Evolutionary conservation across 345 rosid genomes (phyloP).

Genomic region (Gossypium mustelinum): DNA sequence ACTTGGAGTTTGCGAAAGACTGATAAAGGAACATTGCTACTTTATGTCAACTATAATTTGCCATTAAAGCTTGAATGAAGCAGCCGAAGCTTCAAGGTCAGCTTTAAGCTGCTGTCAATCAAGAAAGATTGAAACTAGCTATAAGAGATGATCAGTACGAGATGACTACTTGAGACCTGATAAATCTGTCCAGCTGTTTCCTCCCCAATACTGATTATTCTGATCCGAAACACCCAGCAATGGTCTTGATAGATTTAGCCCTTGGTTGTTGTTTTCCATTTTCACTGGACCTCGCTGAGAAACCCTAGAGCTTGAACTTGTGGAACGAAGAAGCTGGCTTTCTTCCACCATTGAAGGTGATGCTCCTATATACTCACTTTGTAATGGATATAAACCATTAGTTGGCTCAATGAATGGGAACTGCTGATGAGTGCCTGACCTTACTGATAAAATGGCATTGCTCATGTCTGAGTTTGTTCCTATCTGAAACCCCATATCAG

Average conservation of each 20-base stretch:
- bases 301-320: slow-evolving; percentile 49
- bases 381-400: slow-evolving; percentile 35
- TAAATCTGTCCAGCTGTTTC: slow-evolving; percentile 37
- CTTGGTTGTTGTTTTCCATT: slow-evolving; percentile 41
- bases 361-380: slow-evolving; percentile 38
- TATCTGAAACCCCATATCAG: slow-evolving; percentile 48
- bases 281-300: slow-evolving; percentile 49
- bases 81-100: slow-evolving; percentile 16
- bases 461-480: slow-evolving; percentile 32
- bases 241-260: slow-evolving; percentile 36
- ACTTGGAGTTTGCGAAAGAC: neutral
- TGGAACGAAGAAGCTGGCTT: slow-evolving; percentile 20
- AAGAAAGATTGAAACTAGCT: slow-evolving; percentile 11
- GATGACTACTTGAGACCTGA: slow-evolving; percentile 40
- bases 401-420: slow-evolving; percentile 49
- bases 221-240: slow-evolving; percentile 29
- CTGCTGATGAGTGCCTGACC: slow-evolving; percentile 33
- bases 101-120: slow-evolving; percentile 2
- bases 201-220: slow-evolving; percentile 44
- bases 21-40: neutral
- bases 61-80: slow-evolving; percentile 6
- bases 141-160: slow-evolving; percentile 24
- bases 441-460: slow-evolving; percentile 26
- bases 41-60: slow-evolving; percentile 10
- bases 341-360: slow-evolving; percentile 34